phyloP scores from a whole-genome alignment of 129 eudicot genomes.

The Flaveria ramosissima region DNA sequence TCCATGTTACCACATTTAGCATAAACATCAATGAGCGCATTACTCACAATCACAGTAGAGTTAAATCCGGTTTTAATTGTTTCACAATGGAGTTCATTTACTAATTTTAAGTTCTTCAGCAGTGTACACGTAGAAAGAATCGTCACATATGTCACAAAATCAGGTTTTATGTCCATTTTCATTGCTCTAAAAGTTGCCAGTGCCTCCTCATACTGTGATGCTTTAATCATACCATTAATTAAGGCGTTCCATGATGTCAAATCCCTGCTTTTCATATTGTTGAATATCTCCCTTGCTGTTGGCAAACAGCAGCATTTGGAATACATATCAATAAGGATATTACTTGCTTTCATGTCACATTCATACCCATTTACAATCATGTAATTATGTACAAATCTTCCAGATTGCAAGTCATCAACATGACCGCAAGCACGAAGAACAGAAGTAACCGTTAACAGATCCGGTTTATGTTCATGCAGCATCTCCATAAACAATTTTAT shows the following conservation, averaged over 20 bases:
- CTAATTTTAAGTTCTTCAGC: constrained; percentile 33
- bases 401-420: constrained; percentile 43
- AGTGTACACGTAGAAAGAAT: constrained; percentile 47
- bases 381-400: constrained; percentile 56
- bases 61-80: constrained; percentile 56
- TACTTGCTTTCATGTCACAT: constrained; percentile 46
- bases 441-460: constrained; percentile 53
- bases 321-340: constrained; percentile 65
- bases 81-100: constrained; percentile 55
- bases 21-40: constrained; percentile 64
- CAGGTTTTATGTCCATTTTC: constrained; percentile 53
- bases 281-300: constrained; percentile 46
- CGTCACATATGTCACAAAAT: constrained; percentile 54
- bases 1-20: constrained; percentile 58
- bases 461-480: constrained; percentile 55
- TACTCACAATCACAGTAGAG: constrained; percentile 49
- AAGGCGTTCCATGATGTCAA: constrained; percentile 60
- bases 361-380: constrained; percentile 44
- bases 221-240: constrained; percentile 47
- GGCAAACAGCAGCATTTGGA: constrained; percentile 50
- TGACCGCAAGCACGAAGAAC: constrained; percentile 63
- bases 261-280: constrained; percentile 48
- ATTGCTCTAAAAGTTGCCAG: constrained; percentile 39
- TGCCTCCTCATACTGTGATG: constrained; percentile 47
- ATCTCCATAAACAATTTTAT: constrained; percentile 55